A percentile compares a stretch with the other conserved stretches of the same genome.
Evolutionary conservation across 192 early-diverging fungal genomes (phyloP).

Genomic region (Entomortierella beljakovae): DNA sequence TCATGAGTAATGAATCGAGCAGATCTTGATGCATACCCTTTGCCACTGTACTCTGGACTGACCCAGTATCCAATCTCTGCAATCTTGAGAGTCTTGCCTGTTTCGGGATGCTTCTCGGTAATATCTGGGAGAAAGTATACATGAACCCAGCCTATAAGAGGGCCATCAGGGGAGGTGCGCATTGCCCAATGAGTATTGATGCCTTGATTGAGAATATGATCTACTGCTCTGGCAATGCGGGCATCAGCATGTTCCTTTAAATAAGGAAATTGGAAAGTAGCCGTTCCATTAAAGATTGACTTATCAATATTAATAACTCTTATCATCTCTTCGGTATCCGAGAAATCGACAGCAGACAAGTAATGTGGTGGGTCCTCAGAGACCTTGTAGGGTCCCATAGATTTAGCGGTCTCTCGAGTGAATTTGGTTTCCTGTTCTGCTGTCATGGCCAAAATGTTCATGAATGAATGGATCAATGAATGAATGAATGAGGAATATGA

Average conservation of each 20-base stretch:
- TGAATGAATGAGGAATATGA: not conserved
- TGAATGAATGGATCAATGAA: not conserved
- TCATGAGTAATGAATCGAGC: constrained; percentile 19
- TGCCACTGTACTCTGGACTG: constrained; percentile 25
- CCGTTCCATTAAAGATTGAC: constrained; percentile 38
- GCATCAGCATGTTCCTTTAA: constrained; percentile 28
- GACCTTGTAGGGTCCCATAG: constrained; percentile 31
- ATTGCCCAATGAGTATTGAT: constrained; percentile 40
- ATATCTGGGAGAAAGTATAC: not conserved
- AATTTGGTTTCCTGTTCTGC: not conserved
- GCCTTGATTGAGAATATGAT: not conserved
- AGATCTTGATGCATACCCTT: constrained; percentile 22
- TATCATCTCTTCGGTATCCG: constrained; percentile 38
- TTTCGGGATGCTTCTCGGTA: constrained; percentile 20
- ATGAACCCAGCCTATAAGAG: constrained; percentile 41
- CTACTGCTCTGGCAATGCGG: constrained; percentile 14
- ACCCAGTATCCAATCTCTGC: constrained; percentile 36
- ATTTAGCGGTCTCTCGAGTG: not conserved
- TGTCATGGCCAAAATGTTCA: not conserved
- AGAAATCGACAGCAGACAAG: constrained; percentile 23
- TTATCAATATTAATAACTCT: constrained; percentile 41
- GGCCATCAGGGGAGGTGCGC: constrained; percentile 36
- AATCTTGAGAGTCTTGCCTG: constrained; percentile 11
- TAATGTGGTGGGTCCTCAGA: constrained; percentile 29
- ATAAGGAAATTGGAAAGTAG: constrained; percentile 33